Evolutionary conservation across 2,329 filamentous ascomycete genomes (phyloP), one percentile per base, ranked within the genome.

Genomic region (Botrytis galanthina): DNA sequence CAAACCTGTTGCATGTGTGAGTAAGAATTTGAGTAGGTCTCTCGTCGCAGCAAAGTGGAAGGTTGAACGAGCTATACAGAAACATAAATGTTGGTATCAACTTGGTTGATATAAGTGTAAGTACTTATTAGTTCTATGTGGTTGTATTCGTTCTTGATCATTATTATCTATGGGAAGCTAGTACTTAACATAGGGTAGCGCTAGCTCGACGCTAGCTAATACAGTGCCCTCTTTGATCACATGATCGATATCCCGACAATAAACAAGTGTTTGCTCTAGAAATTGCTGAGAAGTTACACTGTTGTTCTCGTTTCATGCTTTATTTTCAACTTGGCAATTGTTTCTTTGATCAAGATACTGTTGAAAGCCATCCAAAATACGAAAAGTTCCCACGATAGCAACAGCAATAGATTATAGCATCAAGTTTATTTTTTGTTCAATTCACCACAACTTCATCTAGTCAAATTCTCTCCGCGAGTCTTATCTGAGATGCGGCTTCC

Each of bases 361-460:
- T 54, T 29, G 14, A 29, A 8, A 29, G 14, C 2, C 51, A 0
- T 6, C 6, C 5, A 8, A 16, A 1, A 12, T 16, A 6, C 14
- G 8, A 7, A 4, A 29, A 8, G 0, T 3, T 14, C 14, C 0
- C n/a, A 3, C 14, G 0, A 4, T 18, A 16, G 0, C 14, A 57
- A 18, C 1, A 29, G 16, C 14, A 57, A 29, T 57, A n/a, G n/a
- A n/a, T n/a, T n/a, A n/a, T n/a, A 29, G 14, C 14, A 29, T 29
- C 51, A 9, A 29, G 4, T 0, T 57, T 57, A 1, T 18, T 18
- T 32, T 29, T 6, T 5, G 5, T 4, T 2, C 14, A 18, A 32
- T 57, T 32, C 51, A 9, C 6, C n/a, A 57, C 7, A 57, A 32
- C 3, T 18, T 29, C n/a, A 18, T 8, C 51, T 7, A 57, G n/a